These are phyloP conservation scores for Lepidium aucheri DNA, from an alignment of 345 rosid species.

Conservation along the genomic window DNA sequence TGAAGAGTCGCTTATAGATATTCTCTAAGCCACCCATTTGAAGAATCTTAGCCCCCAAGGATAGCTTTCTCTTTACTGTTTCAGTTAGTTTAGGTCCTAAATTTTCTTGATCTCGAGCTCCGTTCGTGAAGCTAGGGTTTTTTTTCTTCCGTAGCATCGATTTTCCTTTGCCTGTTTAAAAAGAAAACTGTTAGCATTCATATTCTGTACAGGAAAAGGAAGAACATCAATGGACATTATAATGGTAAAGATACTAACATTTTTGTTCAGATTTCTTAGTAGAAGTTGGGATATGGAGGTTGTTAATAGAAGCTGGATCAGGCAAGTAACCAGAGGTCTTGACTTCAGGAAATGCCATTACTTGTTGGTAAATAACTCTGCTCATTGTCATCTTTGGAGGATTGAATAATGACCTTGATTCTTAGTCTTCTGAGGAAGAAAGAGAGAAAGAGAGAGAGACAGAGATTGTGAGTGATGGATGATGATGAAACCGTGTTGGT, in stretches of 20 bases:
- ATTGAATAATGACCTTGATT: not conserved
- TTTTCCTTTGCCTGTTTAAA: too few species aligned
- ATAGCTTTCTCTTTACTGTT: conserved; percentile 36
- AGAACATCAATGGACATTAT: too few species aligned
- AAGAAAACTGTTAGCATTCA: too few species aligned
- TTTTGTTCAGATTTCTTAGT: conserved; percentile 4
- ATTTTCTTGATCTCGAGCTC: conserved; percentile 32
- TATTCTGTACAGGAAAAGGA: too few species aligned
- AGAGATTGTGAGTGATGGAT: not conserved
- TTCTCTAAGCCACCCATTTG: conserved; percentile 38
- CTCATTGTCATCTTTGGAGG: conserved; percentile 18
- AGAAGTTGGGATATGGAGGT: conserved; percentile 22
- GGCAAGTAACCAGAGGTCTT: conserved; percentile 19
- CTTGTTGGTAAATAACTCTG: not conserved
- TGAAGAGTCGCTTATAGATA: conserved; percentile 35
- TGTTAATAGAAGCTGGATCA: conserved; percentile 21
- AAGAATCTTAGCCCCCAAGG: conserved; percentile 35
- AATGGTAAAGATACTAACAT: too few species aligned
- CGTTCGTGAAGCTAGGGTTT: conserved; percentile 26
- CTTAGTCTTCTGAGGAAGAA: not conserved
- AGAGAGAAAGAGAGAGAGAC: too few species aligned
- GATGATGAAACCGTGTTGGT: conserved; percentile 12
- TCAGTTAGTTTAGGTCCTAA: conserved; percentile 44
- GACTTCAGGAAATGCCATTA: not conserved
- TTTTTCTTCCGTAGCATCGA: conserved; percentile 24